Evolutionary conservation across 225 moss, liverwort and hornwort genomes (phyloP).

Genomic region (Physcomitrium patens): DNA sequence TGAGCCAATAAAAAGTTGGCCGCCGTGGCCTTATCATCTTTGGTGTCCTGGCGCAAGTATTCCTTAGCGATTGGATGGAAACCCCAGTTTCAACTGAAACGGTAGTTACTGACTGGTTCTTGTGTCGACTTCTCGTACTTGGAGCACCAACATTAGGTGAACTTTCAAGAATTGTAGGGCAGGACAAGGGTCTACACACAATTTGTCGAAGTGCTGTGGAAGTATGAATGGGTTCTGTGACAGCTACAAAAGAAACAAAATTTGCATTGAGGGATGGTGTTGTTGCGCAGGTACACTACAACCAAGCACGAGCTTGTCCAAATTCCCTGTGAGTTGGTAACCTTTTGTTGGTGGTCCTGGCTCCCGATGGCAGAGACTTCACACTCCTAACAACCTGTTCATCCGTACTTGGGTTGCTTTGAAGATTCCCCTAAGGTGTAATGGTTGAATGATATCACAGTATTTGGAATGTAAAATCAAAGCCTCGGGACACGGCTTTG

Average conservation of each 20-base stretch:
- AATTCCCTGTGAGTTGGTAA: not conserved
- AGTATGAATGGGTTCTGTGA: slow-evolving; percentile 9
- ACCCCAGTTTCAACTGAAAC: slow-evolving; percentile 5
- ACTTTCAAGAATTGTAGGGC: not conserved
- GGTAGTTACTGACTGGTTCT: not conserved
- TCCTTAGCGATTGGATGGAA: slow-evolving; percentile 20
- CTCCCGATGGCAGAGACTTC: not conserved
- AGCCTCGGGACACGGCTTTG: not conserved
- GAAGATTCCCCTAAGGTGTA: not conserved
- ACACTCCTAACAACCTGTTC: not conserved
- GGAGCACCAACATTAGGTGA: slow-evolving; percentile 13
- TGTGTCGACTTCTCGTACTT: not conserved
- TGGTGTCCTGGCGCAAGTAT: not conserved
- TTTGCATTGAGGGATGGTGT: not conserved
- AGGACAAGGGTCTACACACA: not conserved
- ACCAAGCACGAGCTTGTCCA: not conserved
- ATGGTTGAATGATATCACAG: no score
- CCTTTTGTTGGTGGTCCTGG: not conserved
- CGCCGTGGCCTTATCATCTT: not conserved
- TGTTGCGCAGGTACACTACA: not conserved
- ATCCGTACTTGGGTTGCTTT: not conserved
- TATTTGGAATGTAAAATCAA: not conserved
- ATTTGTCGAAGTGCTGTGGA: slow-evolving; percentile 8
- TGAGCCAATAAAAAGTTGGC: not conserved
- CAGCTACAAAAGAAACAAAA: not conserved